Evolutionary conservation across 139 green algal species (phyloP), one percentile per base, ranked within the genome.

Genomic region (Micractinium sp.): DNA sequence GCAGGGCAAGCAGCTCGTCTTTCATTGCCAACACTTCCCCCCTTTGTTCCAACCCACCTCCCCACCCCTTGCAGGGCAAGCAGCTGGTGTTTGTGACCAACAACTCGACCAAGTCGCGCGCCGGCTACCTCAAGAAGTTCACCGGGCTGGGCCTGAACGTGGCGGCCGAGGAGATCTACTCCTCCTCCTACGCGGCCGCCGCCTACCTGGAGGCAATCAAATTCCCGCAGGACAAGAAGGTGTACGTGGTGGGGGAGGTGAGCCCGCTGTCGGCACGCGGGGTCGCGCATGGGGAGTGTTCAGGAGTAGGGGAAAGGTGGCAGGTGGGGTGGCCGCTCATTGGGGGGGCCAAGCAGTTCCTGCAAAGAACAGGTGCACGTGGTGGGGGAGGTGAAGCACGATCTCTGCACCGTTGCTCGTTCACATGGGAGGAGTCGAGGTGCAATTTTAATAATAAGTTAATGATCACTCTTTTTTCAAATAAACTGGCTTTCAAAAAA

Each of bases 21-120:
- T 73, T 73, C 22, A 22, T 29, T 36, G 27, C 69, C 29, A 36
- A 15, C 27, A 35, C 63, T 25, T 29, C 63, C 16, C 63, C 63
- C 16, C 14, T 56, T 56, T 56, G 7, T 9, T 56, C 7, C 47
- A 56, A 56, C 47, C 47, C 47, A 56, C 47, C 9, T 16, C 47
- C 9, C 47, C 5, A 56, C 5, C 47, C 47, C 41, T 71, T 88
- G 53, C 94, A 98, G 96, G 98, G 97, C 88, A 99, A 99, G 95
- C 95, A 95, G 86, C 94, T 99, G 20, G 94, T 99, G 60, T 99
- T 99, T 92, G 98, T 99, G 31, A 99, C 98, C 83, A 99, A 99
- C 96, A 99, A 99, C 94, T 98, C 95, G 81, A 99, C 98, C 87
- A 99, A 99, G 94, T 98, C 95, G 12, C 93, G 98, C 13, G 95